phyloP scores from a whole-genome alignment of 2,329 filamentous ascomycete species.

The Tympanopsis confertula region DNA sequence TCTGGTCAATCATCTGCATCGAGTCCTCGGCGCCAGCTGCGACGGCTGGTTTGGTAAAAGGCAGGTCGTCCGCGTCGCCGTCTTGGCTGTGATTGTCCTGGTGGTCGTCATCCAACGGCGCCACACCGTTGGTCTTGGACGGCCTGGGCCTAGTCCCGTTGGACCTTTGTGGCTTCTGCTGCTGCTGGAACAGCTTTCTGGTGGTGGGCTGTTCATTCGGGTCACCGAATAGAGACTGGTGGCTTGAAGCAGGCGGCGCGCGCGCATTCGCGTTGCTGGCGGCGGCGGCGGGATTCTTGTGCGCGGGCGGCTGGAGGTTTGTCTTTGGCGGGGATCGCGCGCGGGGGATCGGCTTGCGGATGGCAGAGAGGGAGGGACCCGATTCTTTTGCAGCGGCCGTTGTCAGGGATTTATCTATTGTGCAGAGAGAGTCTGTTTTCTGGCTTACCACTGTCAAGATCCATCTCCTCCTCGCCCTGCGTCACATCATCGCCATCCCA shows the following conservation, averaged over 20 bases:
- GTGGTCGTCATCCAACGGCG: constrained; percentile 13
- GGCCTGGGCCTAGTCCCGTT: constrained; percentile 16
- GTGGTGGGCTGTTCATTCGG: not conserved
- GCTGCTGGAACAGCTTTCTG: not conserved
- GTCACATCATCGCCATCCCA: constrained; percentile 27
- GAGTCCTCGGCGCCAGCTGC: constrained; percentile 26
- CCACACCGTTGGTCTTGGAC: constrained; percentile 10
- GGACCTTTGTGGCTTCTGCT: constrained; percentile 8
- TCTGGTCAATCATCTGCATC: constrained; percentile 24
- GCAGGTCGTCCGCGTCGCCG: constrained; percentile 7
- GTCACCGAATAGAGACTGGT: constrained; percentile 12
- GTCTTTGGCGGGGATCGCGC: constrained; percentile 54
- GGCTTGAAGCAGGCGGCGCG: constrained; percentile 22
- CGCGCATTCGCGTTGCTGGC: constrained; percentile 36
- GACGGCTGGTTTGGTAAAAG: constrained; percentile 8
- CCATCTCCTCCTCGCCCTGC: constrained; percentile 35
- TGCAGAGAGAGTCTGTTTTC: constrained; percentile 6
- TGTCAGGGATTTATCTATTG: constrained; percentile 4
- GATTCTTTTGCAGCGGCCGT: constrained; percentile 22
- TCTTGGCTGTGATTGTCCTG: constrained; percentile 14
- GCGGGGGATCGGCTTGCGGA: constrained; percentile 36
- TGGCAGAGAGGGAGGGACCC: constrained; percentile 39
- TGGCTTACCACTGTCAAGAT: constrained; percentile 32
- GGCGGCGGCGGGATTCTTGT: constrained; percentile 43
- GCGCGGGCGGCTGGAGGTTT: constrained; percentile 45